Base-by-base conservation (phyloP, 1,284 basidiomycete genomes). In the Apiotrichum siamense region DNA sequence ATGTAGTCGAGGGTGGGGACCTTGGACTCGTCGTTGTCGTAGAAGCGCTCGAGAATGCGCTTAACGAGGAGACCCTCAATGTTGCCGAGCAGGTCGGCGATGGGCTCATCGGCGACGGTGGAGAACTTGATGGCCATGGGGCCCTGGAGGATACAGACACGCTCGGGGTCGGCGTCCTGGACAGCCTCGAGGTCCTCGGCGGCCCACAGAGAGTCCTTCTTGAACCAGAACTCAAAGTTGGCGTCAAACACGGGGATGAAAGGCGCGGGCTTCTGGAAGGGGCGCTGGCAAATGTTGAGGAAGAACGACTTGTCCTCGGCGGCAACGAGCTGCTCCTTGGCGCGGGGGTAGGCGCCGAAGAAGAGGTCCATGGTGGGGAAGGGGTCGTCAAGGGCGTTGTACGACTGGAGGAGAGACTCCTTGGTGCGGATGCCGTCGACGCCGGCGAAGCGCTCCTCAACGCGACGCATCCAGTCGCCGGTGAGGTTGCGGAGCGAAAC, bases 161-260 rank as follows among this genome's bases (percentile, higher is more conserved):
- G 86, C 75, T 98, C 89, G 27, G 94, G 89, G 73, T 97, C 93
- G 76, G 93, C 91, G 75, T 97, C 96, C 64, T 97, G 93, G 36
- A 98, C 91, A 15, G 92, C 94, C 60, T 98, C 94, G 62, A 98
- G 91, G 70, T 99, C 94, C 75, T 98, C 96, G 7, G 92, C 87
- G 40, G 90, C 88, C 94, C 94, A 97, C 7, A 97, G 82, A 17
- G 93, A 97, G 74, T 97, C 93, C 88, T 96, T 96, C 81, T 97
- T 97, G 79, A 97, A 97, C 91, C 93, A 97, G 49, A 97, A 90
- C 73, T 94, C 90, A 70, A 98, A 97, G 61, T 76, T 83, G 23
- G 84, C 82, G 73, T 97, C 93, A 43, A 98, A 81, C 45, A 97
- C 84, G n/a, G 94, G 93, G 63, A 98, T 97, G 80, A 97, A 98